Conservation (phyloP, 2,329 filamentous ascomycete species). For the Neocatenulostroma microsporum region DNA sequence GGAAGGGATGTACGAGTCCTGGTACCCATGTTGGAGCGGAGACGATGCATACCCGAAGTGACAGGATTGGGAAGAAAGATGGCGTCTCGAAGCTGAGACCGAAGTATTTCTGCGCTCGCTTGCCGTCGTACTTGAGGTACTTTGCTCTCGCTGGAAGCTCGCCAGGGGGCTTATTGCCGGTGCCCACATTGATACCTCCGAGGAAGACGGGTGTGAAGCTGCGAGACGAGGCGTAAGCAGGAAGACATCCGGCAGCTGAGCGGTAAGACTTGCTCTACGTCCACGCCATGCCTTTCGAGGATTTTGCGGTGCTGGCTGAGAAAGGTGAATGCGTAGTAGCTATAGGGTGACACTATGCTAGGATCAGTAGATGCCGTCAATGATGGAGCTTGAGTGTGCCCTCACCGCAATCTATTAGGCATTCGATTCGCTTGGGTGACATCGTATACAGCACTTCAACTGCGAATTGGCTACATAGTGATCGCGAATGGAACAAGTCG, state of each 20-base stretch:
- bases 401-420: too few relatives aligned
- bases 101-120: constrained; percentile 3
- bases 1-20: too few relatives aligned
- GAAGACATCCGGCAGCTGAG: neutral
- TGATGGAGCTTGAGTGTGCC: too few relatives aligned
- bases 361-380: too few relatives aligned
- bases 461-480: too few relatives aligned
- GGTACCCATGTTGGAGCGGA: too few relatives aligned
- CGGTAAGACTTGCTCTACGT: neutral
- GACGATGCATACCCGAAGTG: neutral
- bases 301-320: neutral
- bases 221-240: neutral
- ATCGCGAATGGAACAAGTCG: too few relatives aligned
- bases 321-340: constrained; percentile 4
- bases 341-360: constrained; percentile 4
- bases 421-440: too few relatives aligned
- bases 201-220: constrained; percentile 5
- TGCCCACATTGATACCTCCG: constrained; percentile 1
- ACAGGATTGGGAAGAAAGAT: constrained; percentile 3
- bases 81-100: neutral
- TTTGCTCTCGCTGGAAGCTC: constrained; percentile 1
- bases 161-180: constrained; percentile 3
- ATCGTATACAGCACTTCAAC: too few relatives aligned
- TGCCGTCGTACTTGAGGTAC: neutral
- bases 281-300: neutral